Evolutionary conservation across 2,329 filamentous ascomycete genomes (phyloP), one percentile per base, ranked within the genome.

Genomic region (Corynespora cassiicola): DNA sequence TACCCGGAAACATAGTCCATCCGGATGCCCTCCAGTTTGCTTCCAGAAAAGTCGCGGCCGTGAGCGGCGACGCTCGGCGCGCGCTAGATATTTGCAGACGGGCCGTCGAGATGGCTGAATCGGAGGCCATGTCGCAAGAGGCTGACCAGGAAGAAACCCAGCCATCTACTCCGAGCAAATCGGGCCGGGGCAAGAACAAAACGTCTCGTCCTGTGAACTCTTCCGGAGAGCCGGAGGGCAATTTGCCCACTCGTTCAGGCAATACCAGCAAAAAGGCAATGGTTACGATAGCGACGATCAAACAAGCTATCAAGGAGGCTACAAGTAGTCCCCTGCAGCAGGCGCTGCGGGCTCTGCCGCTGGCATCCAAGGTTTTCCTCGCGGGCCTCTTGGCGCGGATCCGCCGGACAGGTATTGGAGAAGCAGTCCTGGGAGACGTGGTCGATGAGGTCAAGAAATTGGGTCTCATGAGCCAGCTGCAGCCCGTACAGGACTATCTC

Each of bases 11-110:
- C 52, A 87, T 99, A 28, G 92, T 99, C 25, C 90, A 96, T 45
- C 76, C 89, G 1, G 94, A 99, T 61, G 95, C 94, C 10, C 82
- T 99, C 32, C 92, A 97, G 69, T 99, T 99, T 62, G 94, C 94
- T 3, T 92, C 89, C 55, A 84, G 94, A 45, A 99, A 99, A 71
- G 94, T 99, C 20, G 94, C 94, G 5, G 92, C 94, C 24, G 95
- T 99, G 28, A 95, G 88, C 50, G 95, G 94, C 42, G 94, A 99
- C 59, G 94, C 94, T 12, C 80, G 94, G 39, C 84, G 94, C 49
- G 94, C 91, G 1, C 78, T 99, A 14, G 94, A 99, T 59, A 97
- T 99, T 43, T 99, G 95, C 66, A 83, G 94, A 19, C 83, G 94
- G 49, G 94, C 94, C 1, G 94, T 99, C 10, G 94, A 99, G 70